Evolutionary conservation across 345 rosid species (phyloP), one percentile per base, ranked within the genome.

Genomic region (Citrus glauca): DNA sequence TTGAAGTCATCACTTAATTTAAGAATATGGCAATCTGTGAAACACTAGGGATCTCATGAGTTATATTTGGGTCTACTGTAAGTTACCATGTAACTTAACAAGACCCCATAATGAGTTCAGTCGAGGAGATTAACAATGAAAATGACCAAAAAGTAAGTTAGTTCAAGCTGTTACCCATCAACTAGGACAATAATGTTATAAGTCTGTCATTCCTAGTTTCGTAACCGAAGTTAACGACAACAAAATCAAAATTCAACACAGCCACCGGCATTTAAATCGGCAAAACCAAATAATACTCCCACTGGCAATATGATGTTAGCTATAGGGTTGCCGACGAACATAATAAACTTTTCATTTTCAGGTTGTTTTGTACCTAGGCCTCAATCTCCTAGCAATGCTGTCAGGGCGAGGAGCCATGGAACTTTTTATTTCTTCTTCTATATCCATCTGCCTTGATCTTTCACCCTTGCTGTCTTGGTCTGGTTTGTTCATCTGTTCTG

Each of bases 301-400:
- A 45, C 4, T 40, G 13, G n/a, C 67, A 57, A 61, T 7, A 5
- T 42, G 22, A 74, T 42, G 7, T 28, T 25, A 4, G 45, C 50
- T 59, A 4, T 9, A 42, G 25, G 6, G 32, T 60, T 77, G 69
- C 74, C 38, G 4, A 69, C 9, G 38, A 45, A 42, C 16, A 28
- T 27, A 22, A 20, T 7, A 69, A 28, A 50, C 24, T 40, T 25
- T 59, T 24, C 62, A 78, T 35, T 71, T 82, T 79, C 80, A 76
- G 20, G 28, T 56, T 48, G 48, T 14, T 66, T 45, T 73, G 76
- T 33, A 50, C 65, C 81, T 74, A 38, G 73, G 28, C 74, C 84
- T 76, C 67, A 82, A 64, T 66, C 87, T 78, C 75, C 78, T 50
- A 27, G 82, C 83, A 64, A 86, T 28, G 71, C 87, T 53, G 62